Evolutionary conservation across 2,329 filamentous ascomycete species (phyloP), one percentile per base, ranked within the genome.

Genomic region (Oidium heveae): DNA sequence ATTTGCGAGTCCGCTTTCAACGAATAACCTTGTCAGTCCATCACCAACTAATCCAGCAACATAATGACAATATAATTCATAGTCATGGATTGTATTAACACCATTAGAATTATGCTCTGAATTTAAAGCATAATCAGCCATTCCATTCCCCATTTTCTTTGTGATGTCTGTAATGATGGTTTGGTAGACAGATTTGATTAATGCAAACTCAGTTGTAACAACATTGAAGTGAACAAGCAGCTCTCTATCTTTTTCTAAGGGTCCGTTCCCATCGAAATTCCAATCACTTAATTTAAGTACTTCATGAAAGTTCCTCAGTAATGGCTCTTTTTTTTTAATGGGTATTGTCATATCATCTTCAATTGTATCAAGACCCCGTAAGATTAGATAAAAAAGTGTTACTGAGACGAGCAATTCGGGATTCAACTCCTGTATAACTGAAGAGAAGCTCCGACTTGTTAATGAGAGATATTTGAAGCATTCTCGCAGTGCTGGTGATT

Each of bases 1-100:
- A 67, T 95, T 95, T 57, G 86, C 91, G 56, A 94, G 81, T 58
- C 84, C 77, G 53, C 83, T 82, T 65, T 86, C 80, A 49, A 96
- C 86, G 60, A 98, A 96, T 22, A 98, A 73, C 24, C 84, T 79
- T 1, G 91, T 98, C 58, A 91, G 70, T 46, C 91, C 91, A 68
- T 96, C 89, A 55, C 91, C 91, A 36, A 98, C 91, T n/a, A 98
- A 73, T 33, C 91, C 91, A n/a, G 91, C 91, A 33, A 98, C 91
- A 65, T 96, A 96, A 68, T 94, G 87, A 70, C 91, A 98, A 73
- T 98, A 98, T 55, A 88, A 72, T 70, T 98, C 88, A 68, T 96
- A 98, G 62, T 96, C 88, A 54, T 82, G 75, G 61, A 94, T 70
- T 0, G 84, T 89, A 64, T 86, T 75, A 56, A 96, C 82, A 51